These are phyloP conservation scores for Candida argentea DNA, from an alignment of 805 yeast species.

Conservation along the genomic window DNA sequence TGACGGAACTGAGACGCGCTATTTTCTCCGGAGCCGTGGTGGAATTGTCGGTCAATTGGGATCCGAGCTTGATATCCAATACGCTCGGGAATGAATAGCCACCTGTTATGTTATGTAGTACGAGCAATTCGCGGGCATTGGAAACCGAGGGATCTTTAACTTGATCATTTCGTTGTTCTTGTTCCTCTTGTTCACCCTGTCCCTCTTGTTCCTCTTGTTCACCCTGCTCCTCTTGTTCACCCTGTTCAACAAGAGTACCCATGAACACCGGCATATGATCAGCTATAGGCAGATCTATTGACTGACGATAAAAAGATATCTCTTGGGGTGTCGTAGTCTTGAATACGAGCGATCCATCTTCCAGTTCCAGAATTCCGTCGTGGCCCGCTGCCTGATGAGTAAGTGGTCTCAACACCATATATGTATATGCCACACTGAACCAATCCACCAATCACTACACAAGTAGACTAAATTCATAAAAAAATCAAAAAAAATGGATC, in stretches of 20 bases:
- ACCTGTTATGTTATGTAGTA: slow-evolving; percentile 58
- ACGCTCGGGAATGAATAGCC: slow-evolving; percentile 62
- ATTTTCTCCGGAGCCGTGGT: slow-evolving; percentile 49
- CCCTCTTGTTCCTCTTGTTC: not conserved
- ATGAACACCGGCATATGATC: slow-evolving; percentile 58
- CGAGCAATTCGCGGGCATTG: slow-evolving; percentile 23
- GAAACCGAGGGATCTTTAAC: slow-evolving; percentile 4
- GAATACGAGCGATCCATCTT: slow-evolving; percentile 57
- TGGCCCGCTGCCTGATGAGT: slow-evolving; percentile 91
- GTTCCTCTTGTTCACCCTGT: slow-evolving; percentile 9
- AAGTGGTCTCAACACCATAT: slow-evolving; percentile 4
- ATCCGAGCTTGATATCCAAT: slow-evolving; percentile 78
- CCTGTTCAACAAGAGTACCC: slow-evolving; percentile 48
- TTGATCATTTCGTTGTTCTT: slow-evolving; percentile 8
- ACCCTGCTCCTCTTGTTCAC: slow-evolving; percentile 5
- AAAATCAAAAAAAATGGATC: not conserved
- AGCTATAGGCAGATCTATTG: slow-evolving; percentile 22
- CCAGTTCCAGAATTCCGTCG: slow-evolving; percentile 59
- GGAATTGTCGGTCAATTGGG: slow-evolving; percentile 51
- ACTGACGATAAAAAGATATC: slow-evolving; percentile 54
- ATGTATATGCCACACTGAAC: not conserved
- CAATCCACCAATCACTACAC: not conserved
- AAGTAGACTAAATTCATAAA: not conserved
- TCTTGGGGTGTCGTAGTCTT: slow-evolving; percentile 62
- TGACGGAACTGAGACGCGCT: slow-evolving; percentile 51